Conservation (phyloP, 2,329 filamentous ascomycete genomes). For the Diplocarpon rosae region DNA sequence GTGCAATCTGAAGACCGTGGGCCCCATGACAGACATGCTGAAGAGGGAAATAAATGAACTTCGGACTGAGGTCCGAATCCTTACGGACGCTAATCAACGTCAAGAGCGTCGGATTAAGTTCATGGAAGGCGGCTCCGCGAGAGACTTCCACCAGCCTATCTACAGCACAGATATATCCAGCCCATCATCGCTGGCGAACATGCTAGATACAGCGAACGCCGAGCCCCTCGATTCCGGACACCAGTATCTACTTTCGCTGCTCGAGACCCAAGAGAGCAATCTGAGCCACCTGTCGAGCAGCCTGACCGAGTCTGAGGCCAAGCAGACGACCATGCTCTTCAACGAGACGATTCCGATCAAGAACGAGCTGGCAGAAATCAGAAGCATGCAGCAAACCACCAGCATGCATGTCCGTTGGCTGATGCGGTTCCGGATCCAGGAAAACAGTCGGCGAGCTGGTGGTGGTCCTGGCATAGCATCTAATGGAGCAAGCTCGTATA, state of each 20-base stretch:
- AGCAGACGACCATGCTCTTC: slow-evolving; percentile 49
- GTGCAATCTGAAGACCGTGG: slow-evolving; percentile 43
- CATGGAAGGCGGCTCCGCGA: slow-evolving; percentile 29
- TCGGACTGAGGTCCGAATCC: slow-evolving; percentile 35
- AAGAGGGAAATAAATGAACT: slow-evolving; percentile 32
- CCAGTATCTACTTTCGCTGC: slow-evolving; percentile 34
- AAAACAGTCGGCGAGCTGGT: slow-evolving; percentile 20
- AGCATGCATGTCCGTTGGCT: slow-evolving; percentile 29
- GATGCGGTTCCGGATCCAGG: slow-evolving; percentile 26
- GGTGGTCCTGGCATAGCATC: slow-evolving; percentile 10
- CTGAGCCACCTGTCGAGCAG: slow-evolving; percentile 47
- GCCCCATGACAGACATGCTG: slow-evolving; percentile 36
- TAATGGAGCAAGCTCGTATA: slow-evolving; percentile 10
- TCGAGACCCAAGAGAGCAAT: slow-evolving; percentile 42
- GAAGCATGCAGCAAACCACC: slow-evolving; percentile 26
- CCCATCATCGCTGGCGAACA: slow-evolving; percentile 19
- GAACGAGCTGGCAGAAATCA: slow-evolving; percentile 46
- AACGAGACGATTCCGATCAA: slow-evolving; percentile 52
- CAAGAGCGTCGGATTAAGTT: slow-evolving; percentile 34
- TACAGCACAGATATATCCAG: slow-evolving; percentile 18
- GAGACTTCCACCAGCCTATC: slow-evolving; percentile 21
- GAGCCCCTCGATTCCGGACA: slow-evolving; percentile 30
- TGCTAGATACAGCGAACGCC: slow-evolving; percentile 16
- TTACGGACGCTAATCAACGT: slow-evolving; percentile 31
- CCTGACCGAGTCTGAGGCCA: slow-evolving; percentile 46